Percentiles rank a stretch among this genome's conserved stretches.
Conservation (phyloP, 495 filamentous ascomycete genomes). For the Mytilinidion resinicola region DNA sequence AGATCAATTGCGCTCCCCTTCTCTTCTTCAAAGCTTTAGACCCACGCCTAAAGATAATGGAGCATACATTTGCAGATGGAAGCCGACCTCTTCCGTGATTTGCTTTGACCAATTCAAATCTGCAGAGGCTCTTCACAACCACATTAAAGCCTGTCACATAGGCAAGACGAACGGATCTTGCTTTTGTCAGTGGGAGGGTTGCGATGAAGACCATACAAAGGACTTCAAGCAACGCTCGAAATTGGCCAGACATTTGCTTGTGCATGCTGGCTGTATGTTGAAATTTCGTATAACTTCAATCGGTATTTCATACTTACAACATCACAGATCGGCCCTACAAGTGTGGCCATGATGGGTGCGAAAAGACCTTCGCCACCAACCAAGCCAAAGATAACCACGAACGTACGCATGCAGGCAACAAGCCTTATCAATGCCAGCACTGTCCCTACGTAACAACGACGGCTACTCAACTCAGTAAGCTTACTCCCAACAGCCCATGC, state of each 20-base stretch:
- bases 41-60: not conserved
- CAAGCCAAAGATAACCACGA: slow-evolving; percentile 30
- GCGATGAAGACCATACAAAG: slow-evolving; percentile 9
- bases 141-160: slow-evolving; percentile 22
- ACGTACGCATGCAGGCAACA: slow-evolving; percentile 23
- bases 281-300: not conserved
- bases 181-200: slow-evolving; percentile 24
- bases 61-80: slow-evolving; percentile 19
- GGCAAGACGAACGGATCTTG: slow-evolving; percentile 13
- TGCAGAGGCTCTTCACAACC: slow-evolving; percentile 21
- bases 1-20: not conserved
- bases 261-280: slow-evolving; percentile 13
- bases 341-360: slow-evolving; percentile 20
- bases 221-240: slow-evolving; percentile 29
- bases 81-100: slow-evolving; percentile 1
- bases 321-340: slow-evolving; percentile 14
- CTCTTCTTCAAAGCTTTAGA: not conserved
- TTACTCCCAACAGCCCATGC: not conserved
- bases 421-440: slow-evolving; percentile 22
- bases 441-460: slow-evolving; percentile 25
- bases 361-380: slow-evolving; percentile 25
- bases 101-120: slow-evolving; percentile 13
- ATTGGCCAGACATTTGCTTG: slow-evolving; percentile 20
- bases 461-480: slow-evolving; percentile 19
- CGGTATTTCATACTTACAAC: not conserved